Base-by-base conservation (phyloP, 768 basidiomycete species). In the Cystofilobasidium bisporidii region DNA sequence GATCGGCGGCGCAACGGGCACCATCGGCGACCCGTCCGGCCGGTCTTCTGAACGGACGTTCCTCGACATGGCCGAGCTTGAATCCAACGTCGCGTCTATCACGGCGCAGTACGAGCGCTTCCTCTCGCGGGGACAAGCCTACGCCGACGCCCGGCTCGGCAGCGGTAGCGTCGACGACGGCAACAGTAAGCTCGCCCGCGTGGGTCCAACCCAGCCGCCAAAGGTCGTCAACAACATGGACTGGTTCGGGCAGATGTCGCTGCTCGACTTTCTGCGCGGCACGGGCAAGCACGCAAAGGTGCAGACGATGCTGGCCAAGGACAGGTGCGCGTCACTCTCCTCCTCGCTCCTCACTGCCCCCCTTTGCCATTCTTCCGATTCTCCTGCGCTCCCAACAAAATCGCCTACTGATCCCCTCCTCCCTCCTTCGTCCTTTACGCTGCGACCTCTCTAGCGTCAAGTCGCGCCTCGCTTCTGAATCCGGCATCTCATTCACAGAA, bases 1-100 rank as follows among this genome's bases (percentile, higher is more conserved):
- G 94, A 88, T 97, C 75, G 94, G 96, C 38, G 92, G 91, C 0
- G 93, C 91, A 12, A 98, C 94, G 0, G 96, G 91, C 12, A 85
- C 87, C n/a, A 86, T 99, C 55, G 96, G 96, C 9, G 96, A 99
- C 75, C 96, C 96, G 11, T 94, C 93, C 5, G 94, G 96, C 1
- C 83, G 93, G 41, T 81, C 82, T 6, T 84, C 84, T 0, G 94
- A 96, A 77, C 85, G 96, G 26, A 82, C 85, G 63, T 81, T 84
- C 4, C 83, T 91, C 6, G 81, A 85, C 41, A 76, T 77, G 17
- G 76, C 81, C 14, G 81, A 83, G 61, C 83, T 92, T 4, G 80
- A 83, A 45, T 70, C 78, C 61, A 97, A 98, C 72, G 85, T 87
- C 50, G 65, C 72, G 17, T 79, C 80, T 22, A 83, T 99, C 64